Percentiles rank a stretch among this genome's conserved stretches.
Conservation (phyloP, 108 stramenopile species). For the Parietichytrium sp. region DNA sequence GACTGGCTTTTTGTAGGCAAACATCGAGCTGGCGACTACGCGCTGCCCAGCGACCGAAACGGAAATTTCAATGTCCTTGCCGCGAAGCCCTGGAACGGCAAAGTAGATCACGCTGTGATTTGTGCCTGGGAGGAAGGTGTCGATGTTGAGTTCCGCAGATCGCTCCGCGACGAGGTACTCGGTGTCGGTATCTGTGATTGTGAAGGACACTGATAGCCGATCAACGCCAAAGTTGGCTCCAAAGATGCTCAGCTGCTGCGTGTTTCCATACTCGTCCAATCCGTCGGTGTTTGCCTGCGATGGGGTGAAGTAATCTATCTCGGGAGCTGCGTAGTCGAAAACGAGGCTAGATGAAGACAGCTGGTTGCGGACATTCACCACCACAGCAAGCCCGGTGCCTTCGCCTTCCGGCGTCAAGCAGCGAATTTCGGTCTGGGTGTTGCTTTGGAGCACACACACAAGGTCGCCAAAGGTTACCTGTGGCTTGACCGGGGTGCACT, state of each 20-base stretch:
- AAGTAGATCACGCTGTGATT: constrained; percentile 3
- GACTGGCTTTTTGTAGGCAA: constrained; percentile 2
- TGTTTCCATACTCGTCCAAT: not conserved
- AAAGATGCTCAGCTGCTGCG: not conserved
- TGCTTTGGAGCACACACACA: not conserved
- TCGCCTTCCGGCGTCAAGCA: constrained; percentile 39
- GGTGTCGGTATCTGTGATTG: not conserved
- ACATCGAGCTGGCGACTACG: not conserved
- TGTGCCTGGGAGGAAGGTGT: not conserved
- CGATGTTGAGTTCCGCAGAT: not conserved
- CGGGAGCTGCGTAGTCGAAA: constrained; percentile 34
- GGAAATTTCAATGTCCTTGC: constrained; percentile 22
- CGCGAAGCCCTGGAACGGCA: not conserved
- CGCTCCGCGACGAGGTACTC: not conserved
- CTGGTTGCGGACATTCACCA: constrained; percentile 19
- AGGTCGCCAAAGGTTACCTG: not conserved
- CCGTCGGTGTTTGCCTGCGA: not conserved
- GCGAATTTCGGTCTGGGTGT: constrained; percentile 9
- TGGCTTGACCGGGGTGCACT: not conserved
- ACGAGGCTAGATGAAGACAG: not conserved
- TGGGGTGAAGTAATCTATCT: constrained; percentile 8
- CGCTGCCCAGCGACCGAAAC: constrained; percentile 2
- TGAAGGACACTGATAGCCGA: not conserved
- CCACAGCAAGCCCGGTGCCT: constrained; percentile 6
- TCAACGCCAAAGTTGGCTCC: constrained; percentile 30